A percentile compares a stretch with the other conserved stretches of the same genome.
phyloP scores from a whole-genome alignment of 225 moss, liverwort and hornwort genomes.

The Physcomitrellopsis africana region DNA sequence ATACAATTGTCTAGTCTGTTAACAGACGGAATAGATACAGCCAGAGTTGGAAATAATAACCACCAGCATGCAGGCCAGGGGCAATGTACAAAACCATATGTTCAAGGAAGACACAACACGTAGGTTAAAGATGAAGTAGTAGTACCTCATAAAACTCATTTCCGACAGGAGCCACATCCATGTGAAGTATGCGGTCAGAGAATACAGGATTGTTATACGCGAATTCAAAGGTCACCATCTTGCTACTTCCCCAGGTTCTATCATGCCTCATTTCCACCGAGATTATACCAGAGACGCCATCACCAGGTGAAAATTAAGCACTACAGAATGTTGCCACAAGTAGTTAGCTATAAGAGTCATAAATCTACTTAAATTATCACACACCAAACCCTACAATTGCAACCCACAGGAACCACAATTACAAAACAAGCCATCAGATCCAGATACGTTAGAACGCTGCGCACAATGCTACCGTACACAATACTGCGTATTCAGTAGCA shows the following conservation, averaged over 20 bases:
- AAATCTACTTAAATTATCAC: background rate
- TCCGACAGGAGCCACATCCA: slow-evolving; percentile 48
- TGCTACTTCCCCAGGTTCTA: slow-evolving; percentile 29
- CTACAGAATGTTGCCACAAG: background rate
- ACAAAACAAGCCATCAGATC: background rate
- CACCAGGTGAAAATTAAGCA: slow-evolving; percentile 20
- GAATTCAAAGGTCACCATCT: slow-evolving; percentile 81
- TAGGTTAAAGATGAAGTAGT: background rate
- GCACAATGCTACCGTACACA: background rate
- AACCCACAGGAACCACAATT: background rate
- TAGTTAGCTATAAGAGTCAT: background rate
- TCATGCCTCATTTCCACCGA: slow-evolving; percentile 33
- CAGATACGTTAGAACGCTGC: background rate
- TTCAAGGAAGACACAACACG: background rate
- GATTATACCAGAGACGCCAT: background rate
- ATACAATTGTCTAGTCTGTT: background rate
- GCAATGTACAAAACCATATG: background rate
- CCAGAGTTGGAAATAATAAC: background rate
- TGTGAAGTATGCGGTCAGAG: slow-evolving; percentile 69
- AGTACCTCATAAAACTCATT: slow-evolving; percentile 53
- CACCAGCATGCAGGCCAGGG: background rate
- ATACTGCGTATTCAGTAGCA: background rate
- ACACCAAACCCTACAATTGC: slow-evolving; percentile 20
- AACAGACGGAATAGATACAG: background rate
- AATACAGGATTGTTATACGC: slow-evolving; percentile 73